Evolutionary conservation across 2,329 filamentous ascomycete species (phyloP), one percentile per base, ranked within the genome.

Genomic region (Fusarium sp.): DNA sequence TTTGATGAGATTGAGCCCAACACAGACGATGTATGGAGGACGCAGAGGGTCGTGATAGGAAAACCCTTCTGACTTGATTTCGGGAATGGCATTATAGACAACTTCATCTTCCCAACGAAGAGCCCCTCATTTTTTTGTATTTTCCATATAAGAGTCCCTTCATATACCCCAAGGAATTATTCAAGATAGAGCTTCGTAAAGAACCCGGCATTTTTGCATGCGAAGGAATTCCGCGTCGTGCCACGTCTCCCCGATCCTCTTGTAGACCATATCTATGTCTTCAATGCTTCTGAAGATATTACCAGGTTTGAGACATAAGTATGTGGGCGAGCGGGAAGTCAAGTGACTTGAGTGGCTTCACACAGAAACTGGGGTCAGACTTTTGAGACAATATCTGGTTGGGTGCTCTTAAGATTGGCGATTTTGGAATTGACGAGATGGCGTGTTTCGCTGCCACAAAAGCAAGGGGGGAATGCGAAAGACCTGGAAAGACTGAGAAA

Each of bases 51-150:
- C 74, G 53, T 77, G 62, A 63, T 42, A 32, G 30, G 24, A 38
- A 50, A 39, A 41, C 36, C 42, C 39, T 58, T 64, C 24, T 35
- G 67, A 61, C 45, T 69, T 48, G 62, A 58, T 38, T 54, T 69
- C 61, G 62, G 75, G 64, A 32, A 28, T 28, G 58, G 72, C 59
- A 70, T 62, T 75, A 74, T 81, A 81, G 79, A 82, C 69, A 77
- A 68, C 70, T 80, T 78, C 69, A 79, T 81, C 80, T 81, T 82
- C 78, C 73, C 78, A 72, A 75, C 67, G 80, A 81, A 81, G 80
- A 80, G 74, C 72, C 56, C 51, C 67, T 73, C 51, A 55, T 65
- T 73, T 75, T 72, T 47, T 75, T 74, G 65, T 41, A 66, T 47
- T 57, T 72, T 66, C 64, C 59, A 61, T 54, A 69, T 61, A 66